Evolutionary conservation across 345 rosid genomes (phyloP).

Genomic region (Corchorus capsularis): DNA sequence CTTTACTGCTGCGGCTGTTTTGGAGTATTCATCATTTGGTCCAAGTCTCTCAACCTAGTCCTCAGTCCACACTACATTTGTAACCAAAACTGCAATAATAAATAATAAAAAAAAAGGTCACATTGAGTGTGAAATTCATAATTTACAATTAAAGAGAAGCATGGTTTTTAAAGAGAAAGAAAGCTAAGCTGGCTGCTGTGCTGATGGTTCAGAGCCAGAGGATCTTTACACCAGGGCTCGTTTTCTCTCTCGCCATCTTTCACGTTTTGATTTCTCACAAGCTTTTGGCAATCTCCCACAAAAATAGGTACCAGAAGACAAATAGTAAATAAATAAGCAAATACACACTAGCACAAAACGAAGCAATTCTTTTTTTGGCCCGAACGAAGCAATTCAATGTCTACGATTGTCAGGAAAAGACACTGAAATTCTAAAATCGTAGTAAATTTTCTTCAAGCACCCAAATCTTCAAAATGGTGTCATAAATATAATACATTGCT

Average conservation of each 20-base stretch:
- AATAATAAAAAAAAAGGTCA: slow-evolving; percentile 1
- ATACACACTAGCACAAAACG: not conserved
- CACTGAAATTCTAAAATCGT: too few species aligned
- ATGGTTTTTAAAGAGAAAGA: not conserved
- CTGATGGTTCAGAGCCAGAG: slow-evolving; percentile 88
- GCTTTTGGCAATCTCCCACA: not conserved
- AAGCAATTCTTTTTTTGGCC: too few species aligned
- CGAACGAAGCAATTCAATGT: too few species aligned
- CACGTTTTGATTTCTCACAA: slow-evolving; percentile 12
- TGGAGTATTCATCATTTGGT: slow-evolving; percentile 44
- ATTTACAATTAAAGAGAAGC: not conserved
- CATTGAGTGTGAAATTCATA: not conserved
- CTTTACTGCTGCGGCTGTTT: slow-evolving; percentile 31
- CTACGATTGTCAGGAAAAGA: too few species aligned
- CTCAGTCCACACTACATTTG: slow-evolving; percentile 71
- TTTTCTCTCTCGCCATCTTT: slow-evolving; percentile 58
- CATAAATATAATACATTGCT: too few species aligned
- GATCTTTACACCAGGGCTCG: slow-evolving; percentile 75
- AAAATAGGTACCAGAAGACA: not conserved
- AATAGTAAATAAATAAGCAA: not conserved
- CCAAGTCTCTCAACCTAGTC: slow-evolving; percentile 70
- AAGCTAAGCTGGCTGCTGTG: slow-evolving; percentile 63
- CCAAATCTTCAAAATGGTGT: too few species aligned
- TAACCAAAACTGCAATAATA: slow-evolving; percentile 59
- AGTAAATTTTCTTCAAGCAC: too few species aligned